These are phyloP conservation scores for Sclerotiophoma versabilis DNA, from an alignment of 2,329 filamentous ascomycete genomes.

Conservation along the genomic window DNA sequence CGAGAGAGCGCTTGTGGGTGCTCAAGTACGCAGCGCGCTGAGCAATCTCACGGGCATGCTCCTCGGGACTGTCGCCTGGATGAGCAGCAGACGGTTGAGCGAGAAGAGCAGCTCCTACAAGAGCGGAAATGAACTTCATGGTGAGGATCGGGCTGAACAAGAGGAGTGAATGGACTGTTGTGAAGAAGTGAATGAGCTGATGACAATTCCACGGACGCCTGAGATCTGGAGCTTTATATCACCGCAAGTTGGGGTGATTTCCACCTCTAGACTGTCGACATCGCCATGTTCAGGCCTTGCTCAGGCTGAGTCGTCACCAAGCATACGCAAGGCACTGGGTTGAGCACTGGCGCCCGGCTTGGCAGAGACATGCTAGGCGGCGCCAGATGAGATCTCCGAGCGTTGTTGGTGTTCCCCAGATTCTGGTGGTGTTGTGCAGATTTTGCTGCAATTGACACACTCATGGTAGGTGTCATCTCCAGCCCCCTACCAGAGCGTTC, in stretches of 20 bases:
- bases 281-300: background rate
- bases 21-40: conserved; percentile 47
- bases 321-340: conserved; percentile 17
- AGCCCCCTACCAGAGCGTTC: background rate
- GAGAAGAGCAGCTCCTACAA: conserved; percentile 38
- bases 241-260: background rate
- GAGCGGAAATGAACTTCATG: conserved; percentile 35
- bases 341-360: conserved; percentile 4
- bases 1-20: conserved; percentile 50
- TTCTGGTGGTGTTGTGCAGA: background rate
- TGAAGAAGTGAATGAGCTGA: conserved; percentile 9
- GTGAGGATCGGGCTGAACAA: conserved; percentile 6
- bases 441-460: background rate
- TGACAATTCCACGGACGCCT: background rate
- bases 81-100: conserved; percentile 44
- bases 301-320: conserved; percentile 18
- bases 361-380: conserved; percentile 2
- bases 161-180: conserved; percentile 6
- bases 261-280: background rate
- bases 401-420: background rate
- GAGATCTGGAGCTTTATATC: conserved; percentile 12
- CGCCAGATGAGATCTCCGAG: background rate
- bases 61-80: conserved; percentile 45
- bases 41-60: conserved; percentile 45
- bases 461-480: background rate